Evolutionary conservation across 2,329 filamentous ascomycete genomes (phyloP), one percentile per base, ranked within the genome.

Genomic region (Tricladium varicosporioides): DNA sequence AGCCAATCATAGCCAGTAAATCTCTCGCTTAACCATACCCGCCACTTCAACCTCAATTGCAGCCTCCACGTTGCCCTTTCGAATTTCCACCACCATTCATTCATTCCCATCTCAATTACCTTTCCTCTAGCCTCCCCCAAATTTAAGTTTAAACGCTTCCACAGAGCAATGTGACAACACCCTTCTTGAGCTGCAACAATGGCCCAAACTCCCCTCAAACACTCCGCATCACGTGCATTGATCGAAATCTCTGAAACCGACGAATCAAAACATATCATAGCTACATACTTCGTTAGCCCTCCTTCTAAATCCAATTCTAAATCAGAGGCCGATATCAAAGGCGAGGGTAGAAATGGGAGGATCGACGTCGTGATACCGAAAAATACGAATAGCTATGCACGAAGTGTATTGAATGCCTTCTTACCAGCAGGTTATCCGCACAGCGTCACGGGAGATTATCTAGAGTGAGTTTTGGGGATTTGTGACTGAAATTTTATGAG

Each of bases 361-460:
- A 55, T 70, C 22, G 67, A 68, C 58, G 55, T 70, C 43, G 31
- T 4, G 66, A 49, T 65, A 31, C 65, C 67, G 1, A 51, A 63
- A 32, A 61, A 61, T 51, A 59, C 58, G 9, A 62, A 59, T n/a
- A 64, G 57, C 15, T 67, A 67, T 63, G 63, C 58, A 5, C 65
- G 58, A 50, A 66, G 54, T 54, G 60, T 83, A 1, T 70, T 86
- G 10, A 80, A 83, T 62, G 77, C 87, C 5, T 89, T 90, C 65
- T 74, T 90, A 2, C 87, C 87, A 0, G 80, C 82, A 1, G 87
- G 87, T 11, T 90, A 85, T 72, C 87, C 87, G 2, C 78, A 85
- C 46, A 88, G 84, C 63, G 87, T 90, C 40, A 87, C 81, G n/a
- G 75, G 82, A 36, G 87, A 90, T 70, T 90, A 90, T 71, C 72